Evolutionary conservation across 345 rosid species (phyloP).

Genomic region (Anastatica hierochuntica): DNA sequence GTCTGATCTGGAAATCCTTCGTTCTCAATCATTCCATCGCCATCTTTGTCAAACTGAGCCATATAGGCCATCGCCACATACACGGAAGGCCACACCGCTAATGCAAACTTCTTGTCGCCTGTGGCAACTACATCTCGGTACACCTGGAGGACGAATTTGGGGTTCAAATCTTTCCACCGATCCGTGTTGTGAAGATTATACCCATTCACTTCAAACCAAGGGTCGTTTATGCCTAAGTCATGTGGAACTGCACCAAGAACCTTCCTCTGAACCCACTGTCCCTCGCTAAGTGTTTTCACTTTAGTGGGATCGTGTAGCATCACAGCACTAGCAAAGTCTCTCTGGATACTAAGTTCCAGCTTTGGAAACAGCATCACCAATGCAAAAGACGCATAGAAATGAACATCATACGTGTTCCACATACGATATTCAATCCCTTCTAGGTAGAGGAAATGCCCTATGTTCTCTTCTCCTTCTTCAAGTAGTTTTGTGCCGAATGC

Average conservation of each 20-base stretch:
- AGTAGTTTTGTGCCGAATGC: conserved; percentile 88
- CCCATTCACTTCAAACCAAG: conserved; percentile 88
- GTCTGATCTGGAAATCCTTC: conserved; percentile 98
- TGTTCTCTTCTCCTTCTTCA: conserved; percentile 82
- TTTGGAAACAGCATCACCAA: conserved; percentile 83
- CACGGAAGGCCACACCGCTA: conserved; percentile 87
- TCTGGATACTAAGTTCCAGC: conserved; percentile 77
- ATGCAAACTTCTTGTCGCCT: conserved; percentile 68
- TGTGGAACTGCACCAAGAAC: conserved; percentile 96
- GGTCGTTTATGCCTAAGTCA: conserved; percentile 71
- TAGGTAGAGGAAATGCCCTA: conserved; percentile 86
- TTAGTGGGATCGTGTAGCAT: conserved; percentile 82
- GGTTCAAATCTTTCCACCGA: conserved; percentile 91
- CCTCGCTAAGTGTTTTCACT: conserved; percentile 49
- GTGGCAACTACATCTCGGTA: conserved; percentile 86
- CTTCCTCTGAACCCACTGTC: conserved; percentile 58
- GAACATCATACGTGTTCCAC: conserved; percentile 98
- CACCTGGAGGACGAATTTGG: conserved; percentile 89
- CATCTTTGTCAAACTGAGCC: conserved; percentile 88
- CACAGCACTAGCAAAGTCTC: conserved; percentile 91
- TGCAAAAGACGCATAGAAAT: conserved; percentile 86
- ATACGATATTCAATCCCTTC: conserved; percentile 85
- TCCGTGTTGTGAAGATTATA: conserved; percentile 61
- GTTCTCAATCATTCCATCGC: conserved; percentile 93
- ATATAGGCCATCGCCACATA: conserved; percentile 83